Evolutionary conservation across 2,329 filamentous ascomycete species (phyloP), one percentile per base, ranked within the genome.

Genomic region (Sporothrix humicola): DNA sequence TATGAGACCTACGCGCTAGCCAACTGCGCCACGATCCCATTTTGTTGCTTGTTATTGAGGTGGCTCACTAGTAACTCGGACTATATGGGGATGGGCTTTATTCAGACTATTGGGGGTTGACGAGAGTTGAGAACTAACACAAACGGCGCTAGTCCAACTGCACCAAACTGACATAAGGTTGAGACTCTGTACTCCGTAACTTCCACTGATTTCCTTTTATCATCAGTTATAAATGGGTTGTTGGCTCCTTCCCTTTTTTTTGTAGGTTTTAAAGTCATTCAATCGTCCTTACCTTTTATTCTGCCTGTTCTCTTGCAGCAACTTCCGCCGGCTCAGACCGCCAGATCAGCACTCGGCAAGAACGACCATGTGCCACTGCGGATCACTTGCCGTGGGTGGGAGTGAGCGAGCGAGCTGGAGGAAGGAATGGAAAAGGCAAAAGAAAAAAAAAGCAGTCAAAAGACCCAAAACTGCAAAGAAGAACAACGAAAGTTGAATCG

Each of bases 1-100:
- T 70, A 70, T 70, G 68, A 70, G 68, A 70, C 68, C 68, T 70
- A 70, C 68, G 68, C 68, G 68, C 68, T 70, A 70, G 68, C 68
- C 68, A 70, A 70, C 68, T 70, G 68, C 68, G 68, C 68, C 68
- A 70, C 68, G 68, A 70, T 72, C 46, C 70, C 70, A 26, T 20
- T 20, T 63, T 13, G 52, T 56, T 56, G 52, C 52, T 56, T 12
- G 15, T 20, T 63, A 3, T 42, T 63, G 59, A 63, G 3, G 44
- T 70, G 61, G 69, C 37, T 65, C 63, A 44, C 52, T 69, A 7
- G 17, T 26, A 56, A 26, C 9, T 26, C 1, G 13, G 20, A 3
- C 4, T 56, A 56, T 56, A 56, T 26, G 52, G 52, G 52, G 20
- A 37, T 37, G 20, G 9, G 7, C 1, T 20, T 15, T 9, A 8